phyloP scores from a whole-genome alignment of 345 rosid genomes.

The Noccaea caerulescens region DNA sequence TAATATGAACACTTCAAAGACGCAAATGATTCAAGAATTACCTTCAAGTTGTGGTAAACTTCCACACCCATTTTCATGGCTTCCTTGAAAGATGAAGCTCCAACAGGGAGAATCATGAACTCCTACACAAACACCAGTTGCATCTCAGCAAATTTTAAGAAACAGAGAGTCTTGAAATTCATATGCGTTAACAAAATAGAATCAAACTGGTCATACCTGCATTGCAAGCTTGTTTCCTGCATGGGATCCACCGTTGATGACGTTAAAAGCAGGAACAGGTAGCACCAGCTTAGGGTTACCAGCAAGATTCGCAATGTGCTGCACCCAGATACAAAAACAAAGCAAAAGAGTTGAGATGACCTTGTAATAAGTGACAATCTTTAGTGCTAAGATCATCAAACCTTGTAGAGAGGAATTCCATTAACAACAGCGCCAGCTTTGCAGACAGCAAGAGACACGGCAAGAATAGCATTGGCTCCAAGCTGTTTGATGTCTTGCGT shows the following conservation, averaged over 20 bases:
- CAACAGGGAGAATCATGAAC: slow-evolving; percentile 96
- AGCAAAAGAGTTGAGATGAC: slow-evolving; percentile 9
- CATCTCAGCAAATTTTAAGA: neutral
- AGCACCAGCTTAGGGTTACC: slow-evolving; percentile 79
- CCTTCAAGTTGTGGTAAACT: slow-evolving; percentile 97
- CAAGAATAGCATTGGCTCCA: slow-evolving; percentile 94
- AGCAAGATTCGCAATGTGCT: slow-evolving; percentile 76
- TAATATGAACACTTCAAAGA: neutral
- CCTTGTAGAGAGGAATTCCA: slow-evolving; percentile 84
- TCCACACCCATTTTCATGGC: slow-evolving; percentile 99
- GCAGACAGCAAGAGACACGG: slow-evolving; percentile 94
- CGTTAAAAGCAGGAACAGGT: slow-evolving; percentile 96
- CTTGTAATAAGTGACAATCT: neutral
- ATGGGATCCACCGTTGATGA: slow-evolving; percentile 96
- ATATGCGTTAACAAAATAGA: neutral
- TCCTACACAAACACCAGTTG: slow-evolving; percentile 50
- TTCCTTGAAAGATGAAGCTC: slow-evolving; percentile 85
- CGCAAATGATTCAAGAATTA: slow-evolving; percentile 23
- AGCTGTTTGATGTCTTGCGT: no score
- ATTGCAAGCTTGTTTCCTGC: slow-evolving; percentile 96
- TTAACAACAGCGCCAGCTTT: slow-evolving; percentile 79
- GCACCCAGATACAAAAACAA: slow-evolving; percentile 27
- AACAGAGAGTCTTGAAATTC: neutral
- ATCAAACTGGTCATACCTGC: slow-evolving; percentile 58
- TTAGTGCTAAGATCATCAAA: slow-evolving; percentile 24